A percentile compares a stretch with the other conserved stretches of the same genome.
phyloP scores from a whole-genome alignment of 2,329 filamentous ascomycete species.

The Pyrenophora graminea region DNA sequence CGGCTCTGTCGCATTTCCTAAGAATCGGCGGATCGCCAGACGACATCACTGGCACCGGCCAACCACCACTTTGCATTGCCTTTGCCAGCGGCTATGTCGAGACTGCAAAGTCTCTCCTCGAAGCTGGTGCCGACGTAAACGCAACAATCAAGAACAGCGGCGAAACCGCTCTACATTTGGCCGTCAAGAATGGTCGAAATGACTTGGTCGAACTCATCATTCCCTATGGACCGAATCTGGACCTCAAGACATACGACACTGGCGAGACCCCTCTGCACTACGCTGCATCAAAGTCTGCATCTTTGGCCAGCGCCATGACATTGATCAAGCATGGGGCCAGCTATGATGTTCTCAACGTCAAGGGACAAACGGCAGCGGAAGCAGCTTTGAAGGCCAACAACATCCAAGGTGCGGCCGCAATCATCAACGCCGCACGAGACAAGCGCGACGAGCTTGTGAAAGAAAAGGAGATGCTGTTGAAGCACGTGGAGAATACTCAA shows the following conservation, averaged over 20 bases:
- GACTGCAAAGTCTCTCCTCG: constrained; percentile 32
- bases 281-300: constrained; percentile 32
- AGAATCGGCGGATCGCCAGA: constrained; percentile 35
- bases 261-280: constrained; percentile 42
- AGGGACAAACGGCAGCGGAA: constrained; percentile 34
- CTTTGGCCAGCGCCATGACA: constrained; percentile 26
- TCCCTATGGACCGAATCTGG: constrained; percentile 25
- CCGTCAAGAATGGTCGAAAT: constrained; percentile 30
- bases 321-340: constrained; percentile 36
- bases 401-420: constrained; percentile 37
- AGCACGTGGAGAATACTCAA: constrained; percentile 34
- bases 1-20: constrained; percentile 39
- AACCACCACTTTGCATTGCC: constrained; percentile 37
- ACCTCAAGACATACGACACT: constrained; percentile 24
- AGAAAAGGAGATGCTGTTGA: constrained; percentile 40
- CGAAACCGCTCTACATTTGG: constrained; percentile 40
- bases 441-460: constrained; percentile 32
- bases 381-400: constrained; percentile 33
- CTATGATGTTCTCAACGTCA: constrained; percentile 26
- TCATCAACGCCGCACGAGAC: constrained; percentile 36
- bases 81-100: constrained; percentile 31
- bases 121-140: constrained; percentile 36
- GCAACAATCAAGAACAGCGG: constrained; percentile 22
- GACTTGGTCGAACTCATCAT: constrained; percentile 36
- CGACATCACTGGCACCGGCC: constrained; percentile 22